Evolutionary conservation across 352 stramenopile genomes (phyloP), one percentile per base, ranked within the genome.

Genomic region (Pythium apleroticum): DNA sequence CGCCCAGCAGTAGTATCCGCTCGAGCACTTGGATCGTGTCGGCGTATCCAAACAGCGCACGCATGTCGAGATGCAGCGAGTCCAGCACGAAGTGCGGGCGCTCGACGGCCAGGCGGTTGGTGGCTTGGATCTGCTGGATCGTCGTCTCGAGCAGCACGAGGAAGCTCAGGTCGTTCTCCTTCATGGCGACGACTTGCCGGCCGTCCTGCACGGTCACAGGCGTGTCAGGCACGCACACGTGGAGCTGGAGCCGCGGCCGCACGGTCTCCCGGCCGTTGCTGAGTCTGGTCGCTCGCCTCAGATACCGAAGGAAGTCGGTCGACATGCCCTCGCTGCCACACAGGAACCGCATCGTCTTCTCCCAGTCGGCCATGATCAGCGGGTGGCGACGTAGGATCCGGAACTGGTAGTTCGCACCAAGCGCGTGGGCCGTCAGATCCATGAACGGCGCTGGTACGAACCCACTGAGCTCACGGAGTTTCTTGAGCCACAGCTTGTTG

Each of bases 381-480:
- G 22, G 3, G 27, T 45, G 22, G 19, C 12, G 24, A 45, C 43
- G 7, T 9, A 27, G 8, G 22, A 33, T 31, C 14, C 45, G 43
- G 17, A 63, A 24, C 19, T 48, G 11, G 28, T 55, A 55, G 19
- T 33, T 27, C 3, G 43, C 14, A 1, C 15, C n/a, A 5, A 63
- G 45, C n/a, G 10, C 28, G 14, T 54, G 17, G 12, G 28, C 39
- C 11, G 17, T 43, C 43, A 63, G 12, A 7, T 63, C 57, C 57
- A 63, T 55, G 45, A 63, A 63, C 28, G 57, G 41, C 27, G 57
- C 41, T 6, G 57, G 25, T n/a, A 24, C 11, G 20, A 63, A 63
- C 15, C 28, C 57, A 49, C 57, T 48, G 6, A 63, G 43, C 25
- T 30, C 27, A 22, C 30, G 20, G 3, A 63, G 43, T 30, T 63